phyloP scores from a whole-genome alignment of 2,329 filamentous ascomycete genomes.

The Aspergillus latus region DNA sequence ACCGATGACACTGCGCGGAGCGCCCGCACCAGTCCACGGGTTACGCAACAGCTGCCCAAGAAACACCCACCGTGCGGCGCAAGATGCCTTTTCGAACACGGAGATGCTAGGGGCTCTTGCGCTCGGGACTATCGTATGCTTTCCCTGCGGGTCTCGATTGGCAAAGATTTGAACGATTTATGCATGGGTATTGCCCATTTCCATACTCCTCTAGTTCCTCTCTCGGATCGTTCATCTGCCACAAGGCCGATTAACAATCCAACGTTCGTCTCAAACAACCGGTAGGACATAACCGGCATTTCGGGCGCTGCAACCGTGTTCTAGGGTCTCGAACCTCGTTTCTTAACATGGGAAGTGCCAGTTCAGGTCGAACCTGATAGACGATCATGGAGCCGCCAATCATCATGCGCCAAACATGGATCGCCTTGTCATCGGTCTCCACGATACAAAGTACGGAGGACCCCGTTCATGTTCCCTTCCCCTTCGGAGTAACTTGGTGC shows the following conservation, averaged over 20 bases:
- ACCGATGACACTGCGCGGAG: constrained; percentile 18
- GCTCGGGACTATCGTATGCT: constrained; percentile 21
- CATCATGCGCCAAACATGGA: neutral
- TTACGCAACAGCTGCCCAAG: constrained; percentile 23
- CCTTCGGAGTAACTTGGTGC: constrained; percentile 2
- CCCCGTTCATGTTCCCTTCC: neutral
- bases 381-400: constrained; percentile 1
- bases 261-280: constrained; percentile 12
- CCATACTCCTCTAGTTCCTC: constrained; percentile 11
- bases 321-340: neutral
- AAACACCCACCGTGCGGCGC: constrained; percentile 19
- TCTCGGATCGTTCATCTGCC: constrained; percentile 6
- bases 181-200: constrained; percentile 14
- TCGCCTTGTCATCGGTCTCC: neutral
- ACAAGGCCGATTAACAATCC: constrained; percentile 8
- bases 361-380: neutral
- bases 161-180: constrained; percentile 10
- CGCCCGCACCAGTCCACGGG: constrained; percentile 22
- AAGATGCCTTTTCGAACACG: neutral
- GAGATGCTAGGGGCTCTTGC: constrained; percentile 23
- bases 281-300: constrained; percentile 7
- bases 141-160: constrained; percentile 11
- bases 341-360: neutral
- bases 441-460: constrained; percentile 5
- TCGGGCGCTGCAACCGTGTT: constrained; percentile 5